These are phyloP conservation scores for Serendipita indica DNA, from an alignment of 768 basidiomycete species.

Conservation along the genomic window DNA sequence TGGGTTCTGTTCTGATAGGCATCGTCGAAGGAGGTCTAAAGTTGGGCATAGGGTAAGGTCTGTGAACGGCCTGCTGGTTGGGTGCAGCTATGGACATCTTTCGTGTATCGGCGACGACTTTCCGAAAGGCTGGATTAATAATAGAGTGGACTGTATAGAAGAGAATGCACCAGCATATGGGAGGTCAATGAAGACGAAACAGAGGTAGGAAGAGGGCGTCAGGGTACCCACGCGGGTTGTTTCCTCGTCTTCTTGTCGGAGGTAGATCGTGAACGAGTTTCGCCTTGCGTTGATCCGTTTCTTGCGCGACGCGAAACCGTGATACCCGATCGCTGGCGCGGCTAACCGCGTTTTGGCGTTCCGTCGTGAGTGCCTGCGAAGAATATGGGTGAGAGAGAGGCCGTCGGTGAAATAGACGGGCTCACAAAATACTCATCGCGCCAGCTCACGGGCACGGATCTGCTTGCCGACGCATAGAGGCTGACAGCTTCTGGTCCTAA, in stretches of 20 bases:
- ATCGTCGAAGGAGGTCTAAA: too few species aligned
- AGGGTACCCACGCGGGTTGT: slow-evolving; percentile 2
- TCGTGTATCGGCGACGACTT: slow-evolving; percentile 3
- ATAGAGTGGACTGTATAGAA: not conserved
- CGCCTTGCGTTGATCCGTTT: slow-evolving; percentile 7
- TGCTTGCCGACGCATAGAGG: not conserved
- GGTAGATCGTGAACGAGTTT: not conserved
- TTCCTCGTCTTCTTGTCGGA: not conserved
- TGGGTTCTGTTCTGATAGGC: slow-evolving; percentile 6
- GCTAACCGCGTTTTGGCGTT: slow-evolving; percentile 5
- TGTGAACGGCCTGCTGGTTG: too few species aligned
- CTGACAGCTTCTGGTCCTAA: not conserved
- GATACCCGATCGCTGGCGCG: slow-evolving; percentile 7
- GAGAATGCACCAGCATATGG: not conserved
- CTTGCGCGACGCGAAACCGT: not conserved
- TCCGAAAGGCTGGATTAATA: not conserved
- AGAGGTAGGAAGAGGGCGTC: too few species aligned
- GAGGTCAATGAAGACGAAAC: too few species aligned
- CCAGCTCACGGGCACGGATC: not conserved
- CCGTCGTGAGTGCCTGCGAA: not conserved
- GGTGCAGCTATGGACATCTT: not conserved
- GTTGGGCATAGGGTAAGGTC: too few species aligned
- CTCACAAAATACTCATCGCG: not conserved
- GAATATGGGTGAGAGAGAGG: not conserved
- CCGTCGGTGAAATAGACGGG: not conserved